Percentiles rank a stretch among this genome's conserved stretches.
Evolutionary conservation across 2,329 filamentous ascomycete species (phyloP).

Genomic region (Thielaviopsis populi): DNA sequence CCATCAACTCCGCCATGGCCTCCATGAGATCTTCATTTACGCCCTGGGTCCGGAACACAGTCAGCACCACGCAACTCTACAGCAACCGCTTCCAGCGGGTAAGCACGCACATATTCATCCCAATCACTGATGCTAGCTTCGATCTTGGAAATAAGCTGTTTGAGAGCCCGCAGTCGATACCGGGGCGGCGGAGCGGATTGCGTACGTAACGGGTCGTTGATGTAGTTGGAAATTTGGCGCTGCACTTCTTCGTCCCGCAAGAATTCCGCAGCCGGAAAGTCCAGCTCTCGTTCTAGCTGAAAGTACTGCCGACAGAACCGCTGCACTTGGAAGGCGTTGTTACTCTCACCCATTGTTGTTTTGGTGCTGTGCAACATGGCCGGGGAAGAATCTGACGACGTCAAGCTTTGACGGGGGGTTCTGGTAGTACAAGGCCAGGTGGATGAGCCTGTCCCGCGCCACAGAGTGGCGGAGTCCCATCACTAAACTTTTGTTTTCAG

Average conservation of each 20-base stretch:
- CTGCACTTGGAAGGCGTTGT: conserved; percentile 17
- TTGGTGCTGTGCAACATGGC: not conserved
- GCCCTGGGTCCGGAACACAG: conserved; percentile 39
- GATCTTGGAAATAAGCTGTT: conserved; percentile 53
- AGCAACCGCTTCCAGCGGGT: not conserved
- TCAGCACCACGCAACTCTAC: conserved; percentile 6
- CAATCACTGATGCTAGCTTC: conserved; percentile 65
- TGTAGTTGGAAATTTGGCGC: conserved; percentile 18
- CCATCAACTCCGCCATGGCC: conserved; percentile 49
- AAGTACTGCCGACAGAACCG: conserved; percentile 63
- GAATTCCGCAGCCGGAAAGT: conserved; percentile 44
- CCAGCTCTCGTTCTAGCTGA: conserved; percentile 52
- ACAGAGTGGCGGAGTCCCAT: not conserved
- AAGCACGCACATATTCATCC: conserved; percentile 64
- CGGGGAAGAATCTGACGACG: not conserved
- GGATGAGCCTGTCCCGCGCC: not conserved
- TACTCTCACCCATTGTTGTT: not conserved
- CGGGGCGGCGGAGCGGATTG: conserved; percentile 39
- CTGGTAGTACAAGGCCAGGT: not conserved
- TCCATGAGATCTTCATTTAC: conserved; percentile 69
- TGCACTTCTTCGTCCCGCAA: conserved; percentile 51
- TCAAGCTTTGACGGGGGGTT: not conserved
- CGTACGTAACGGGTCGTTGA: not conserved
- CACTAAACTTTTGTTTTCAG: not conserved
- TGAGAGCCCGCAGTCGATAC: conserved; percentile 60